Percentiles rank a stretch among this genome's conserved stretches.
Conservation (phyloP, 495 filamentous ascomycete species). For the Neurospora terricola region DNA sequence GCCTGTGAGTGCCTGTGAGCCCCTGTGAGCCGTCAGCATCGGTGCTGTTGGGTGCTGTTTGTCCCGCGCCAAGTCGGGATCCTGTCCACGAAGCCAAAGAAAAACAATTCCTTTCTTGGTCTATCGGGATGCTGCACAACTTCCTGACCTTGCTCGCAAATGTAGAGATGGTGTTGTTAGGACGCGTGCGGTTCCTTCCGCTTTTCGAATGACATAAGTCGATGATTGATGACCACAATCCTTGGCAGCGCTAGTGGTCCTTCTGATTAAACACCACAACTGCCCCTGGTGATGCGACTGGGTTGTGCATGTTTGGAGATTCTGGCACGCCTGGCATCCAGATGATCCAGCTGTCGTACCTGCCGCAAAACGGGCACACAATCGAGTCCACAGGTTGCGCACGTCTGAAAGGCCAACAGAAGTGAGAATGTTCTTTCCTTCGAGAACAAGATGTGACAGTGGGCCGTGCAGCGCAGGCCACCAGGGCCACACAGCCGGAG, state of each 20-base stretch:
- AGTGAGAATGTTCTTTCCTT: not conserved
- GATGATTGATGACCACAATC: not conserved
- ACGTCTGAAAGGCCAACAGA: not conserved
- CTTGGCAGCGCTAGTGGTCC: not conserved
- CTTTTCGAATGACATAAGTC: too few relatives aligned
- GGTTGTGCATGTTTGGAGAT: not conserved
- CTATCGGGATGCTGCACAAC: not conserved
- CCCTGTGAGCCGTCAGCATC: not conserved
- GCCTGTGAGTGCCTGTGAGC: not conserved
- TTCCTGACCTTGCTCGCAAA: not conserved
- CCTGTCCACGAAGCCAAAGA: not conserved
- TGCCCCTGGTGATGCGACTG: not conserved
- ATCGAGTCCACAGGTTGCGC: not conserved
- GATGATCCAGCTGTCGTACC: not conserved
- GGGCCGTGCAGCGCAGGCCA: not conserved
- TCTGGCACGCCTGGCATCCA: not conserved
- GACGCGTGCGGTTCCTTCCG: not conserved
- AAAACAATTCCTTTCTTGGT: not conserved
- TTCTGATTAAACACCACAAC: not conserved
- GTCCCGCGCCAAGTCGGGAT: not conserved
- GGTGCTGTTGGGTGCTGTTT: not conserved
- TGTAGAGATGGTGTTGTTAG: not conserved
- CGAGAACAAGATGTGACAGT: not conserved
- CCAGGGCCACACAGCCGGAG: not conserved
- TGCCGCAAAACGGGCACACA: not conserved